Evolutionary conservation across 345 rosid genomes (phyloP).

Genomic region (Orychophragmus violaceus): DNA sequence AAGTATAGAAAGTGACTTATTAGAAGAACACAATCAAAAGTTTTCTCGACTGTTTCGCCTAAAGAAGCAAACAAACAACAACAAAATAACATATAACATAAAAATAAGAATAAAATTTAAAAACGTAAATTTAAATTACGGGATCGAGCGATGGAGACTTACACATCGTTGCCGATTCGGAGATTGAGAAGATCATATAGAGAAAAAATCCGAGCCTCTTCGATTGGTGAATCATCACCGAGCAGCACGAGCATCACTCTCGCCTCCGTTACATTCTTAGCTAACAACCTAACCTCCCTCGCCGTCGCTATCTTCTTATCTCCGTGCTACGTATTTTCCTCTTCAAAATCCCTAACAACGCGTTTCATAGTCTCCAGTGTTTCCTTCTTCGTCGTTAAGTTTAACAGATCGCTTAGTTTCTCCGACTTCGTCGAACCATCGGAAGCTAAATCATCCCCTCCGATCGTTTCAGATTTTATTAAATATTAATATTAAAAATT

Average conservation of each 20-base stretch:
- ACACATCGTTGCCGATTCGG: conserved; percentile 83
- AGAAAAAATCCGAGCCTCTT: conserved; percentile 47
- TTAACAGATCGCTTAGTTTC: conserved; percentile 71
- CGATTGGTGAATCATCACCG: conserved; percentile 40
- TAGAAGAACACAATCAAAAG: too few relatives aligned
- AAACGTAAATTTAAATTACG: too few relatives aligned
- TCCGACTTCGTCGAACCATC: conserved; percentile 45
- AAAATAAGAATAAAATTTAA: too few relatives aligned
- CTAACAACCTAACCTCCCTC: conserved; percentile 50
- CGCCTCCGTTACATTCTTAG: conserved; percentile 59
- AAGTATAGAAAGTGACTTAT: too few relatives aligned
- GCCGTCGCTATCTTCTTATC: conserved; percentile 43
- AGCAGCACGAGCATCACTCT: conserved; percentile 73
- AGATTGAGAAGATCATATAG: conserved; percentile 87
- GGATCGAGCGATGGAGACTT: too few relatives aligned
- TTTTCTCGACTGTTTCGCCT: too few relatives aligned
- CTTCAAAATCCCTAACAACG: conserved; percentile 57
- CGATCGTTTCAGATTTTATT: conserved; percentile 5
- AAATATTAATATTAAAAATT: too few relatives aligned
- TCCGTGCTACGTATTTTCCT: too few relatives aligned
- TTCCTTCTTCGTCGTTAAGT: conserved; percentile 65
- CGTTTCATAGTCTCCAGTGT: conserved; percentile 51
- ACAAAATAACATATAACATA: too few relatives aligned
- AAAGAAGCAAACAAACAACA: too few relatives aligned
- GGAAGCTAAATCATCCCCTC: background rate